These are phyloP conservation scores for Tuber brumale DNA, from an alignment of 495 filamentous ascomycete species.

Conservation along the genomic window DNA sequence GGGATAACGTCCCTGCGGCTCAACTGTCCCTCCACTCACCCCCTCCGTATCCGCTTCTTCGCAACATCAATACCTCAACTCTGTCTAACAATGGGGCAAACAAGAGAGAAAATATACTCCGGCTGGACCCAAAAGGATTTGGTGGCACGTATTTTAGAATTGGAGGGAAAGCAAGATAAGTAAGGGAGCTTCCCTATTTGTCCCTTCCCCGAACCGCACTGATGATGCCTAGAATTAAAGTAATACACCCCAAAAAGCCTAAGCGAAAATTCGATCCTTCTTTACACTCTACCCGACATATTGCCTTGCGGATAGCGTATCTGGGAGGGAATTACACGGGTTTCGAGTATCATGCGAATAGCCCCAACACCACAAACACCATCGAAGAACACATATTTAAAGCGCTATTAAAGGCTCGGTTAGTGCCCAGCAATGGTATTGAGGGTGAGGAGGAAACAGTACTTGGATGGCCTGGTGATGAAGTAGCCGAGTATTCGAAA, in stretches of 20 bases:
- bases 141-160: slow-evolving; percentile 56
- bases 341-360: slow-evolving; percentile 69
- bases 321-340: slow-evolving; percentile 85
- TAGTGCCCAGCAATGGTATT: slow-evolving; percentile 63
- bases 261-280: slow-evolving; percentile 62
- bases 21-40: slow-evolving; percentile 10
- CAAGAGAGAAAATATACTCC: slow-evolving; percentile 45
- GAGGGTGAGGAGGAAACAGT: slow-evolving; percentile 39
- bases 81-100: slow-evolving; percentile 27
- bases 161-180: slow-evolving; percentile 57
- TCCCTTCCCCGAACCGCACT: slow-evolving; percentile 3
- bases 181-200: slow-evolving; percentile 42
- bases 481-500: slow-evolving; percentile 81
- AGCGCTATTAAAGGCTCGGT: slow-evolving; percentile 66
- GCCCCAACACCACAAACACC: slow-evolving; percentile 61
- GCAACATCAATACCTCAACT: not conserved
- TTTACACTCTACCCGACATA: slow-evolving; percentile 71
- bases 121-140: slow-evolving; percentile 62
- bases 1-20: slow-evolving; percentile 21
- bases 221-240: slow-evolving; percentile 18
- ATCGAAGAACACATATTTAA: slow-evolving; percentile 91
- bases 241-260: slow-evolving; percentile 43
- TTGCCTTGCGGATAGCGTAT: slow-evolving; percentile 92
- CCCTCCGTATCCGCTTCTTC: slow-evolving; percentile 4
- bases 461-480: slow-evolving; percentile 58